Evolutionary conservation across 202 grass and related monocot genomes (phyloP), one percentile per base, ranked within the genome.

Genomic region (Dendrocalamus latiflorus): DNA sequence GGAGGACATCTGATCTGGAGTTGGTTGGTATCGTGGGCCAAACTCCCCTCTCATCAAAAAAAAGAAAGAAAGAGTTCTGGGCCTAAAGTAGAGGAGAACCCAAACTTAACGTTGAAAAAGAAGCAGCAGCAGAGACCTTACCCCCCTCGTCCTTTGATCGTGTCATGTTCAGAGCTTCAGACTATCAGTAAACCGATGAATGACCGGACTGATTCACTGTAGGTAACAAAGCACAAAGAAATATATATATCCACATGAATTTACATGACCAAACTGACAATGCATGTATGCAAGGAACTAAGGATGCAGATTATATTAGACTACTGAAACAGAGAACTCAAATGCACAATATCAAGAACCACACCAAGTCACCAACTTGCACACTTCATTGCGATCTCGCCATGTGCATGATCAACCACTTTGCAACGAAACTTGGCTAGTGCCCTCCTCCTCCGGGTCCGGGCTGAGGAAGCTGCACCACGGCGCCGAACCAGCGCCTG

Each of bases 401-500:
- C 45, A 5, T 42, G 8, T 42, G 39, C 8, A 9, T 37, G 30
- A 16, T 68, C 21, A 26, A 28, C 41, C 42, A 49, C 8, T 69
- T 6, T 14, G 25, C 26, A 14, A 21, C 12, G 12, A 18, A 47
- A 33, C 16, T 20, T 5, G 66, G 56, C 18, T 74, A 73, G 48
- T 21, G 17, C 5, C 49, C 11, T 74, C 70, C 10, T 55, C 28
- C 65, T 33, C 65, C 45, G 0, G 28, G 49, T 44, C 65, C 45
- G 0, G 28, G 49, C 75, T 65, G 18, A 1, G 81, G 81, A 1
- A 83, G 1, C 62, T 42, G 16, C 13, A 82, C 3, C 18, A 76
- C 5, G 8, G 14, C 6, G 4, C 75, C 90, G 49, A 91, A 83
- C 90, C 82, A 91, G 0, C 73, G 22, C 6, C 38, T 68, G 68